A percentile compares a stretch with the other conserved stretches of the same genome.
phyloP scores from a whole-genome alignment of 129 eudicot genomes.

The Flaveria brownii region DNA sequence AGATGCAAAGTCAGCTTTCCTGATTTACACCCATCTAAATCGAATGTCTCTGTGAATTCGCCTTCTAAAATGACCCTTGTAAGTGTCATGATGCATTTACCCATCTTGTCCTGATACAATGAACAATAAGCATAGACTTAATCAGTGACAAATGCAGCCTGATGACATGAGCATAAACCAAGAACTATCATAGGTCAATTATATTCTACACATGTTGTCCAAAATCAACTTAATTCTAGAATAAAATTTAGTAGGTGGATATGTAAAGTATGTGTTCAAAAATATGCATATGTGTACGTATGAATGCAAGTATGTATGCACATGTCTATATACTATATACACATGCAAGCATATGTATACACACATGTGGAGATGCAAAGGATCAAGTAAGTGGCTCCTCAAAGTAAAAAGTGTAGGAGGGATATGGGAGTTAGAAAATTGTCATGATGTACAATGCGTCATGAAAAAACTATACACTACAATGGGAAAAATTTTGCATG shows the following conservation, averaged over 20 bases:
- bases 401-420: neutral
- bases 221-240: too few relatives aligned
- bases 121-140: neutral
- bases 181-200: too few relatives aligned
- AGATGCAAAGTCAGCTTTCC: conserved; percentile 68
- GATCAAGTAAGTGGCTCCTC: neutral
- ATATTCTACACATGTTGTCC: too few relatives aligned
- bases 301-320: neutral
- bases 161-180: neutral
- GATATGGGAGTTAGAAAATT: neutral
- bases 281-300: neutral
- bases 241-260: neutral
- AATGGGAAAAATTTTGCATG: neutral
- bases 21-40: conserved; percentile 61
- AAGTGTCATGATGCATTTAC: conserved; percentile 89
- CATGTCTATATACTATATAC: neutral
- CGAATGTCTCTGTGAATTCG: conserved; percentile 59
- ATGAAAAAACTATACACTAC: neutral
- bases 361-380: neutral
- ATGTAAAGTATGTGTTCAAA: neutral
- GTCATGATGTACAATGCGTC: neutral
- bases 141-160: neutral
- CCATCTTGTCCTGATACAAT: conserved; percentile 73
- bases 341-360: neutral
- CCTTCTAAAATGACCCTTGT: conserved; percentile 74